Conservation (phyloP, 1,284 basidiomycete genomes). For the Fistulina hepatica region DNA sequence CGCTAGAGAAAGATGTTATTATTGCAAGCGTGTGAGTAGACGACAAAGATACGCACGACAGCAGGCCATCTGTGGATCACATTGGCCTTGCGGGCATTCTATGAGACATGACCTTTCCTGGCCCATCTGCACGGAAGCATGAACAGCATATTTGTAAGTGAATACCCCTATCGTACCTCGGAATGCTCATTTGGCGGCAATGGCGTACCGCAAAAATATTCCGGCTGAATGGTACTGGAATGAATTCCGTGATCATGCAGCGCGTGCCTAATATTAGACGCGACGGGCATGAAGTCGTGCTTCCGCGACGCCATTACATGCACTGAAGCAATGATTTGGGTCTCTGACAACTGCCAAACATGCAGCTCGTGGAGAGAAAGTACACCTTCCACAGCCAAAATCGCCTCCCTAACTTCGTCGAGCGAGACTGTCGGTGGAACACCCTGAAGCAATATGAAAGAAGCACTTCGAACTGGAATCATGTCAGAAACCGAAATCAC, state of each 20-base stretch:
- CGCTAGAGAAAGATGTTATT: no score
- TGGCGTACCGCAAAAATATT: constrained; percentile 42
- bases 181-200: constrained; percentile 34
- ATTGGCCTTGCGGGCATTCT: constrained; percentile 52
- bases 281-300: constrained; percentile 87
- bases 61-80: constrained; percentile 60
- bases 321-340: constrained; percentile 89
- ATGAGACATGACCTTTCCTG: constrained; percentile 39
- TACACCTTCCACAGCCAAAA: constrained; percentile 78
- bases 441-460: constrained; percentile 94
- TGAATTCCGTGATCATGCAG: constrained; percentile 92
- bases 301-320: constrained; percentile 81
- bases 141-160: constrained; percentile 3
- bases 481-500: constrained; percentile 2
- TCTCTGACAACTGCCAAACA: constrained; percentile 76
- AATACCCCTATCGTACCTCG: constrained; percentile 22
- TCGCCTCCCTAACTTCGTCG: constrained; percentile 74
- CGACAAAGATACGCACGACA: constrained; percentile 51
- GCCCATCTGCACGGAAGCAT: constrained; percentile 21
- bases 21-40: no score
- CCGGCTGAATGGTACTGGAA: constrained; percentile 83
- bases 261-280: constrained; percentile 70
- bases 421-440: constrained; percentile 87
- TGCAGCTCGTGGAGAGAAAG: constrained; percentile 91
- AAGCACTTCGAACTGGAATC: constrained; percentile 74